Base-by-base conservation (phyloP, 331 rosid genomes). In the Malus hybrid region DNA sequence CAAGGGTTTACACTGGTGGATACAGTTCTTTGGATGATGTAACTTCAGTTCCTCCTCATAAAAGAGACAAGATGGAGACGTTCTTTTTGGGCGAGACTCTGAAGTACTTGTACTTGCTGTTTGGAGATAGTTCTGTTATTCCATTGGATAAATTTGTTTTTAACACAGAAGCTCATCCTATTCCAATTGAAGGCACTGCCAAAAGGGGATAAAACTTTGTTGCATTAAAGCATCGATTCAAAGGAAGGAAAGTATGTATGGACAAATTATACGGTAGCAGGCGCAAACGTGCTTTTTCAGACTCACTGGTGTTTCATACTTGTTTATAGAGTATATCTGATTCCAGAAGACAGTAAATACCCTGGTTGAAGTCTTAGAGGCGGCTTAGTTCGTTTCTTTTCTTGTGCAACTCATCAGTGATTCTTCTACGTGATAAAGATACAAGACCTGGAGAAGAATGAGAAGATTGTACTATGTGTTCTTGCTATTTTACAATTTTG, bases 21-120 rank as follows among this genome's bases (percentile, higher is more conserved):
- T 95, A 92, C 86, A 77, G 81, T 85, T 95, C 97, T 76, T 88
- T 95, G 80, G 96, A 89, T 42, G 99, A 95, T 66, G 97, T 95
- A 70, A 95, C 99, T 72, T 72, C 70, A 54, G 44, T 90, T 79
- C 97, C 96, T 85, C 97, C 99, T 69, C 88, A 66, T 52, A 86
- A 16, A 83, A 90, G 97, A 85, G 97, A 95, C 88, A 95, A 95
- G 83, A 95, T 92, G 99, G 99, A 95, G 87, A 95, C 99, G 5
- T 95, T 92, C 91, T 95, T 95, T 84, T 76, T 95, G 71, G 99
- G 99, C 61, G 99, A 95, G 88, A 95, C 99, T 7, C 96, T 95
- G 27, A 95, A 95, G 85, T 95, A 95, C 78, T 75, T 95, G 71
- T 95, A 95, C 85, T 90, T 95, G 85, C 91, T 95, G 62, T 95